Percentiles rank a stretch among this genome's conserved stretches.
phyloP scores from a whole-genome alignment of 352 stramenopile genomes.

The Pythium dissotocum region DNA sequence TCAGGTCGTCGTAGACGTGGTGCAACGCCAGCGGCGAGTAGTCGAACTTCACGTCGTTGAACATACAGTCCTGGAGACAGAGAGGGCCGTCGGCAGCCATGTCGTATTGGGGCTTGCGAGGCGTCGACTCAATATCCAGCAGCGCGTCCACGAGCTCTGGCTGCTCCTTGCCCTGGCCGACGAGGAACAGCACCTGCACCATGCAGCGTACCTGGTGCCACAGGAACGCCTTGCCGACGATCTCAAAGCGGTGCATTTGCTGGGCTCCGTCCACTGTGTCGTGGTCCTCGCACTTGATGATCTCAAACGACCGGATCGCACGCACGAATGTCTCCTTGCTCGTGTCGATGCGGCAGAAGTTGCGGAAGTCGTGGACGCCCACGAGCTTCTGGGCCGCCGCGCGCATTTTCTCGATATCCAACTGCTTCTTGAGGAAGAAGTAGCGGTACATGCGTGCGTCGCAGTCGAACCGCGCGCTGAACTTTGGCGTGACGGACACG shows the following conservation, averaged over 20 bases:
- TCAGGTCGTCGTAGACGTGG: conserved; percentile 79
- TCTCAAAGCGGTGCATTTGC: conserved; percentile 77
- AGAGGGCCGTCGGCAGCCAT: conserved; percentile 95
- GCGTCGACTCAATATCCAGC: conserved; percentile 91
- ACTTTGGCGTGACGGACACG: conserved; percentile 84
- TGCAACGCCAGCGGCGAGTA: conserved; percentile 78
- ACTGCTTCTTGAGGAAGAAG: conserved; percentile 90
- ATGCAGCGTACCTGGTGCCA: conserved; percentile 99
- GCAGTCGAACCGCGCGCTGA: conserved; percentile 96
- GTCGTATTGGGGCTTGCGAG: conserved; percentile 91
- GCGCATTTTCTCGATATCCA: conserved; percentile 88
- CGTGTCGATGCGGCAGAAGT: conserved; percentile 99
- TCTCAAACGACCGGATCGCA: conserved; percentile 70
- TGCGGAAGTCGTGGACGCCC: conserved; percentile 97
- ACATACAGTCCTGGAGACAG: conserved; percentile 97
- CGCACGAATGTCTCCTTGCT: conserved; percentile 97
- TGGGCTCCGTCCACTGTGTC: conserved; percentile 38
- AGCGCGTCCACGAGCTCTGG: conserved; percentile 88
- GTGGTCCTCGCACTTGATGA: conserved; percentile 71
- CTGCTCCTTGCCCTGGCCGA: conserved; percentile 92
- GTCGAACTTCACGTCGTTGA: conserved; percentile 82
- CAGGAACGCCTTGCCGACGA: conserved; percentile 95
- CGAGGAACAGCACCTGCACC: conserved; percentile 95
- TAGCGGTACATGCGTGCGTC: conserved; percentile 96
- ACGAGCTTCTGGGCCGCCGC: conserved; percentile 86